These are phyloP conservation scores for Candida caryicola DNA, from an alignment of 805 yeast genomes.

Conservation along the genomic window DNA sequence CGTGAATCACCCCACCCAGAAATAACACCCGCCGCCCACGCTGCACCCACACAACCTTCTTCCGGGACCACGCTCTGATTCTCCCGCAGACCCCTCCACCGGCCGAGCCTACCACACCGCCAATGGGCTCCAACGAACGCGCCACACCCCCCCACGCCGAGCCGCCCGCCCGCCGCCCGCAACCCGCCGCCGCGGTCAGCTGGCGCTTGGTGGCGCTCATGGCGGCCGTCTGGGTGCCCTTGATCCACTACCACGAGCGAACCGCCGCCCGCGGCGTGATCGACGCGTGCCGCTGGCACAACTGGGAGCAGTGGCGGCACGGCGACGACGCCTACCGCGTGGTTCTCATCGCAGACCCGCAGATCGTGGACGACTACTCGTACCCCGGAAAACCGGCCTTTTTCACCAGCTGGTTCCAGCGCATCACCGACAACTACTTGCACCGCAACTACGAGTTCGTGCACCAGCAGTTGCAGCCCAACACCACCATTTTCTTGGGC, in stretches of 20 bases:
- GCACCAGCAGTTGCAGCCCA: conserved; percentile 63
- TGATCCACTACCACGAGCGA: conserved; percentile 33
- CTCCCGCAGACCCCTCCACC: no score
- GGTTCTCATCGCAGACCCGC: conserved; percentile 85
- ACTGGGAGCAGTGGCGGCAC: conserved; percentile 60
- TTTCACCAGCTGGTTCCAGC: conserved; percentile 53
- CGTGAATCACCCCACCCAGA: no score
- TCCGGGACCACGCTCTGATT: no score
- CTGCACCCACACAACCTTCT: no score
- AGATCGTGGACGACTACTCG: conserved; percentile 82
- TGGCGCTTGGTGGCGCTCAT: conserved; percentile 12
- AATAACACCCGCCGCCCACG: no score
- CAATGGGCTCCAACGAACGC: no score
- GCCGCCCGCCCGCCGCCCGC: no score
- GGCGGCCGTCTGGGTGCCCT: conserved; percentile 23
- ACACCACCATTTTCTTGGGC: conserved; percentile 76
- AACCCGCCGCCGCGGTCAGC: no score
- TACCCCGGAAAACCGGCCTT: conserved; percentile 67
- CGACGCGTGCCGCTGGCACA: conserved; percentile 49
- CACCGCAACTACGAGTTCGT: conserved; percentile 67
- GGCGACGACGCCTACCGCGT: conserved; percentile 45
- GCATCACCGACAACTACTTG: conserved; percentile 74
- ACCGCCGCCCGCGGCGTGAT: conserved; percentile 23
- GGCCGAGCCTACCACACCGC: no score
- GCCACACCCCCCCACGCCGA: no score